These are phyloP conservation scores for Ascobolus immersus DNA, from an alignment of 495 filamentous ascomycete genomes.

Conservation along the genomic window DNA sequence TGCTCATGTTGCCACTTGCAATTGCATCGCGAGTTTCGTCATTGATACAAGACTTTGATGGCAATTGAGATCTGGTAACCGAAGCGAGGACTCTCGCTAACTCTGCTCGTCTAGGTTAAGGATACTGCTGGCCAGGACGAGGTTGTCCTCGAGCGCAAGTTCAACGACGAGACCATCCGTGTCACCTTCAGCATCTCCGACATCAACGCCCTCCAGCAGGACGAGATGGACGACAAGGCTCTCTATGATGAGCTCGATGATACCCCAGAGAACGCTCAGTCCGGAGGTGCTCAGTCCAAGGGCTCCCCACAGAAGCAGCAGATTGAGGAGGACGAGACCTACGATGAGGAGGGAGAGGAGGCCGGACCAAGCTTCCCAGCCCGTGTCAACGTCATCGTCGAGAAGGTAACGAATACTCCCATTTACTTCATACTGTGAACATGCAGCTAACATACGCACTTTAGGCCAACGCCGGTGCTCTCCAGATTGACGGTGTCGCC, in stretches of 20 bases:
- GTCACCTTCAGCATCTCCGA: constrained; percentile 86
- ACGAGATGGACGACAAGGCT: constrained; percentile 24
- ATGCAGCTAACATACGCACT: too few relatives aligned
- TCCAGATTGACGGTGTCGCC: constrained; percentile 64
- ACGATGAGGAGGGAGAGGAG: constrained; percentile 7
- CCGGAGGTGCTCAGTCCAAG: constrained; percentile 28
- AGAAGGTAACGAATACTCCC: constrained; percentile 6
- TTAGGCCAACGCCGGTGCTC: constrained; percentile 32
- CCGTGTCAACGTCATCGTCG: constrained; percentile 9
- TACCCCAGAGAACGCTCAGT: constrained; percentile 17
- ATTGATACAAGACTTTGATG: neutral
- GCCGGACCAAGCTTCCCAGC: constrained; percentile 12
- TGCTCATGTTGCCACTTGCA: too few relatives aligned
- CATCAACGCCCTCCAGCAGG: constrained; percentile 44
- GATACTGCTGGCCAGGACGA: constrained; percentile 46
- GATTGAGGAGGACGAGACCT: constrained; percentile 1
- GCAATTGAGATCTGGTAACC: neutral
- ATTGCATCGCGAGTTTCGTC: neutral
- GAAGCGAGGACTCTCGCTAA: neutral
- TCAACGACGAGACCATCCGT: constrained; percentile 71
- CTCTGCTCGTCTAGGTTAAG: neutral
- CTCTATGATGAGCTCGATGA: constrained; percentile 24
- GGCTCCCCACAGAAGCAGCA: neutral
- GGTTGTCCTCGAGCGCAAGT: constrained; percentile 55
- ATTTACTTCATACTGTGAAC: neutral